A percentile compares a stretch with the other conserved stretches of the same genome.
phyloP scores from a whole-genome alignment of 768 basidiomycete genomes.

The Tricholoma terreum region DNA sequence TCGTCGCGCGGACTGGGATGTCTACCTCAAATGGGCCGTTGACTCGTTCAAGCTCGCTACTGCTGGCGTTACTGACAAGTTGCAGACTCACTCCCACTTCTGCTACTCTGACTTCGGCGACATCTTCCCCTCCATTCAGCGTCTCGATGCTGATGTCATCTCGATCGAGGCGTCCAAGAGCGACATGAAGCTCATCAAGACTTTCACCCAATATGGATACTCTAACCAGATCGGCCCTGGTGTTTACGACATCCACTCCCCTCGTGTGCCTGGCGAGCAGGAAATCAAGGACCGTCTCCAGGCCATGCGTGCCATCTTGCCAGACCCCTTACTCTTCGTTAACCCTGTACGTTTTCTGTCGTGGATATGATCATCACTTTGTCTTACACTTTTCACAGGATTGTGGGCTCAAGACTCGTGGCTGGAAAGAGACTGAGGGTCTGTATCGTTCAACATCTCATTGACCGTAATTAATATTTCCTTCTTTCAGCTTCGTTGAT shows the following conservation, averaged over 20 bases:
- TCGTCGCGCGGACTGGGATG: slow-evolving; percentile 93
- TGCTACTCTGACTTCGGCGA: slow-evolving; percentile 99
- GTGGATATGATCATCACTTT: slow-evolving; percentile 3
- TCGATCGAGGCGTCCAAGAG: slow-evolving; percentile 98
- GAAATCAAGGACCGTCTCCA: slow-evolving; percentile 94
- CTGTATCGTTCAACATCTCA: slow-evolving; percentile 3
- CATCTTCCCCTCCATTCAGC: slow-evolving; percentile 96
- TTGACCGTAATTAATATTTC: background rate
- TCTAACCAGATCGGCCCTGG: slow-evolving; percentile 97
- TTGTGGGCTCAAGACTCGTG: slow-evolving; percentile 98
- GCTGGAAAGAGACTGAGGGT: slow-evolving; percentile 96
- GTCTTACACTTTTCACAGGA: slow-evolving; percentile 43
- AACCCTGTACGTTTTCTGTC: slow-evolving; percentile 62
- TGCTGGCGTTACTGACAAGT: slow-evolving; percentile 89
- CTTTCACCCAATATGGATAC: slow-evolving; percentile 95
- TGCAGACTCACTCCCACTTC: slow-evolving; percentile 99
- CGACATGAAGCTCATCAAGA: slow-evolving; percentile 94
- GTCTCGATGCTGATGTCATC: slow-evolving; percentile 97
- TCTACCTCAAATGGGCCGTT: slow-evolving; percentile 96
- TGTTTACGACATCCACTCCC: slow-evolving; percentile 99
- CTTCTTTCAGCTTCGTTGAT: slow-evolving; percentile 56
- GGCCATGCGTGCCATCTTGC: slow-evolving; percentile 79
- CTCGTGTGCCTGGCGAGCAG: slow-evolving; percentile 89
- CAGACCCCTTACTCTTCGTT: slow-evolving; percentile 78
- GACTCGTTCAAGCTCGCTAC: slow-evolving; percentile 98